A percentile compares a stretch with the other conserved stretches of the same genome.
Evolutionary conservation across 768 basidiomycete genomes (phyloP).

Genomic region (Suillus subluteus): DNA sequence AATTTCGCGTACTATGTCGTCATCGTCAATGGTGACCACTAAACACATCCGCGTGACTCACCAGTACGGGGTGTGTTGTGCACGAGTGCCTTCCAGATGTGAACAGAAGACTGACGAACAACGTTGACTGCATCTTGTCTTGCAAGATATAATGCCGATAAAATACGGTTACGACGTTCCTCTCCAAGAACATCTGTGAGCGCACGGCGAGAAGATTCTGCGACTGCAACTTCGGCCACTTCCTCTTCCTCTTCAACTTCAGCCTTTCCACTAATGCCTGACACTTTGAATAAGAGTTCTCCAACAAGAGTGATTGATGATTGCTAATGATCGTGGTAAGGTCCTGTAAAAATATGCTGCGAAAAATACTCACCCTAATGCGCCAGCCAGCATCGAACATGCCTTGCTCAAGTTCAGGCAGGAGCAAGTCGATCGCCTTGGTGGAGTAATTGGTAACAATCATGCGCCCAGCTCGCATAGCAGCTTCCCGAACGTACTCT

Average conservation of each 20-base stretch:
- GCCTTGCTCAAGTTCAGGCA: conserved; percentile 92
- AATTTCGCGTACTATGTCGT: conserved; percentile 77
- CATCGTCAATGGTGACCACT: conserved; percentile 4
- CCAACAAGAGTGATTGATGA: conserved; percentile 96
- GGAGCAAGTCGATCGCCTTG: conserved; percentile 89
- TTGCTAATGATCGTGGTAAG: conserved; percentile 55
- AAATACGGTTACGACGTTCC: conserved; percentile 88
- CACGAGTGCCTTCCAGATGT: conserved; percentile 98
- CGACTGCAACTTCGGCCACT: conserved; percentile 61
- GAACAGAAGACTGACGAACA: conserved; percentile 89
- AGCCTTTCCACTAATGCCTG: conserved; percentile 90
- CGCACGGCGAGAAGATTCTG: conserved; percentile 83
- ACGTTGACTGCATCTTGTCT: conserved; percentile 90
- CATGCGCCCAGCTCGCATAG: conserved; percentile 99
- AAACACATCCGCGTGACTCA: conserved; percentile 36
- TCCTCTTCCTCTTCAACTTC: conserved; percentile 75
- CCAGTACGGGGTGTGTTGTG: conserved; percentile 92
- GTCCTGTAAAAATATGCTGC: background rate
- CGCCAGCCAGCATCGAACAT: conserved; percentile 97
- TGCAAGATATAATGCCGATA: conserved; percentile 89
- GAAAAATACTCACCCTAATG: conserved; percentile 69
- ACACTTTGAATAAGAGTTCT: conserved; percentile 94
- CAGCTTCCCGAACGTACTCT: conserved; percentile 95
- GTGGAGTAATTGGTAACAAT: conserved; percentile 92
- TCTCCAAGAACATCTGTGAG: conserved; percentile 86